These are phyloP conservation scores for Acorus gramineus DNA, from an alignment of 106 monocot species.

Conservation along the genomic window DNA sequence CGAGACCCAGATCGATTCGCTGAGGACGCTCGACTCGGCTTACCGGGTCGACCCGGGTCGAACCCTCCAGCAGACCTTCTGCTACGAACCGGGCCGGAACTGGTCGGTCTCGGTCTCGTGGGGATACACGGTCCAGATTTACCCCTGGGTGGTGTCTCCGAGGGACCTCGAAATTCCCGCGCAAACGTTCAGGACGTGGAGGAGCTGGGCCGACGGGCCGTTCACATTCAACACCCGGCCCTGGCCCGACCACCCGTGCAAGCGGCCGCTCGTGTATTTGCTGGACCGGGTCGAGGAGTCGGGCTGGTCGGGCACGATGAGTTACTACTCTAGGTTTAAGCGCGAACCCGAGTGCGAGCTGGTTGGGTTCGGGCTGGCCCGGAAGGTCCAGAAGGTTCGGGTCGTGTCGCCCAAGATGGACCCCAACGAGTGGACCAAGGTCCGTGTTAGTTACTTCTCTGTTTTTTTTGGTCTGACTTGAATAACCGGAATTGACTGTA, in stretches of 20 bases:
- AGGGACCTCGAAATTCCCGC: constrained; percentile 35
- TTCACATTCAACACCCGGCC: constrained; percentile 71
- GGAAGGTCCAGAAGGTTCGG: constrained; percentile 27
- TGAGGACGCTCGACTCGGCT: constrained; percentile 29
- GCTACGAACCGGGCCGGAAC: constrained; percentile 35
- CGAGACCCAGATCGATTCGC: constrained; percentile 24
- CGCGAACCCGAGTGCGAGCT: background rate
- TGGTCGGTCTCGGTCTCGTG: constrained; percentile 84
- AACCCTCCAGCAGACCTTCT: constrained; percentile 55
- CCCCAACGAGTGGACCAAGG: constrained; percentile 41
- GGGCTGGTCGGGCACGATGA: background rate
- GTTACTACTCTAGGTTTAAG: constrained; percentile 15
- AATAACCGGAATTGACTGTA: too few species aligned
- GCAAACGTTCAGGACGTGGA: constrained; percentile 68
- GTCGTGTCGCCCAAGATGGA: constrained; percentile 48
- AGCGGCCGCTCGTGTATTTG: constrained; percentile 40
- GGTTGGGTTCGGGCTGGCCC: constrained; percentile 17
- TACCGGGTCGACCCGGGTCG: constrained; percentile 45
- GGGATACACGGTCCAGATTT: constrained; percentile 74
- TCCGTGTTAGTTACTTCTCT: background rate
- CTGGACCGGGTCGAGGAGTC: constrained; percentile 17
- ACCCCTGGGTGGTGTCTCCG: constrained; percentile 32
- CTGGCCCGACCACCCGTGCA: constrained; percentile 14
- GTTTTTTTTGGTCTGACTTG: background rate
- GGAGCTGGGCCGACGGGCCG: constrained; percentile 37